phyloP scores from a whole-genome alignment of 2,329 filamentous ascomycete species.

The Madurella mycetomatis region DNA sequence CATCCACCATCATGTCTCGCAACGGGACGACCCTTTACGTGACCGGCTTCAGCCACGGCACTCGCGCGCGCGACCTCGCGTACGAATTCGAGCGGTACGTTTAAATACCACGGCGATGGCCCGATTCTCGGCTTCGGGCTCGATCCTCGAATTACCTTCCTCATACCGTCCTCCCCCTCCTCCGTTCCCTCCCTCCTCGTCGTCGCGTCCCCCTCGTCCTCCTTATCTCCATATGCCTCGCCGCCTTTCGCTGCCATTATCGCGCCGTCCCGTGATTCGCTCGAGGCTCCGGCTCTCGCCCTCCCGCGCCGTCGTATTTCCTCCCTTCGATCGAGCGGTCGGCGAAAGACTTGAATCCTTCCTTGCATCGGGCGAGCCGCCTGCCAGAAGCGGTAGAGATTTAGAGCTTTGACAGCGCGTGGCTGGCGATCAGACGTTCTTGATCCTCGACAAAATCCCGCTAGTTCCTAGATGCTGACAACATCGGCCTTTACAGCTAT shows the following conservation, averaged over 20 bases:
- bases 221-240: conserved; percentile 16
- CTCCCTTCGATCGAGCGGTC: conserved; percentile 43
- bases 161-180: conserved; percentile 30
- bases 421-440: conserved; percentile 28
- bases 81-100: conserved; percentile 99
- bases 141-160: conserved; percentile 38
- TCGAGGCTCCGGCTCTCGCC: conserved; percentile 20
- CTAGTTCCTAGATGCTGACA: conserved; percentile 47
- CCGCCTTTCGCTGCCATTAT: conserved; percentile 20
- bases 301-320: conserved; percentile 16
- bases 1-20: conserved; percentile 68
- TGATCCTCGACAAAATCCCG: conserved; percentile 18
- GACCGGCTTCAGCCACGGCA: conserved; percentile 98
- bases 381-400: conserved; percentile 31
- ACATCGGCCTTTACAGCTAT: conserved; percentile 58
- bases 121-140: conserved; percentile 43
- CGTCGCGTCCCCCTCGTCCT: conserved; percentile 19
- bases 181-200: conserved; percentile 24
- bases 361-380: conserved; percentile 36
- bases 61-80: conserved; percentile 96
- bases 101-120: conserved; percentile 48
- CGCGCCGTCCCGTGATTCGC: conserved; percentile 21
- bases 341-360: conserved; percentile 33
- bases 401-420: conserved; percentile 22
- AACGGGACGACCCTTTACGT: conserved; percentile 94